A percentile compares a stretch with the other conserved stretches of the same genome.
phyloP scores from a whole-genome alignment of 2,329 filamentous ascomycete species.

The Allantophomopsis cytisporea region DNA sequence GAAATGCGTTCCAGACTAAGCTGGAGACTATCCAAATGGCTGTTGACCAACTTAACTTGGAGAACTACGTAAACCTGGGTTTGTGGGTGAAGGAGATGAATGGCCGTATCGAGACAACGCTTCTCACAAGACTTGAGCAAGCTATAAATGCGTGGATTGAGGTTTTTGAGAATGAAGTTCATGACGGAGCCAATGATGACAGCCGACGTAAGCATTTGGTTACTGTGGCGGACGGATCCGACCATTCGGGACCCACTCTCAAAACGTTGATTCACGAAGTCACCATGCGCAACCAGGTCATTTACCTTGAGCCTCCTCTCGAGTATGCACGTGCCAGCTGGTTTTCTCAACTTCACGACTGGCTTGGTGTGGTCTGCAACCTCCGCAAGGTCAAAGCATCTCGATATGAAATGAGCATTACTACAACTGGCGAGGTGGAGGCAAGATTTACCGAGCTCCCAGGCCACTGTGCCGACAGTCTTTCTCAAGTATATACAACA shows the following conservation, averaged over 20 bases:
- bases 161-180: constrained; percentile 54
- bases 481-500: constrained; percentile 68
- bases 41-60: constrained; percentile 91
- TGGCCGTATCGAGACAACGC: constrained; percentile 63
- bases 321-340: constrained; percentile 87
- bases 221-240: constrained; percentile 25
- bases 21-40: constrained; percentile 80
- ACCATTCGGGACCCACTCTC: constrained; percentile 47
- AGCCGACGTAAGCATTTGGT: constrained; percentile 35
- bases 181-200: constrained; percentile 28
- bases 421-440: constrained; percentile 50
- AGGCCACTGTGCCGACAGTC: constrained; percentile 64
- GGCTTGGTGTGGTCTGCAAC: constrained; percentile 87
- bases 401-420: constrained; percentile 80
- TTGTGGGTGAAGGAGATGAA: constrained; percentile 89
- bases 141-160: constrained; percentile 81
- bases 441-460: constrained; percentile 75
- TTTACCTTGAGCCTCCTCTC: constrained; percentile 87
- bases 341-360: constrained; percentile 84
- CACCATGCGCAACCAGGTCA: constrained; percentile 95
- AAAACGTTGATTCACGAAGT: constrained; percentile 76
- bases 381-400: constrained; percentile 90
- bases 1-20: constrained; percentile 63
- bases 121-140: constrained; percentile 70
- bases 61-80: constrained; percentile 87